phyloP scores from a whole-genome alignment of 1,284 basidiomycete species.

The Melanopsichium pennsylvanicum region DNA sequence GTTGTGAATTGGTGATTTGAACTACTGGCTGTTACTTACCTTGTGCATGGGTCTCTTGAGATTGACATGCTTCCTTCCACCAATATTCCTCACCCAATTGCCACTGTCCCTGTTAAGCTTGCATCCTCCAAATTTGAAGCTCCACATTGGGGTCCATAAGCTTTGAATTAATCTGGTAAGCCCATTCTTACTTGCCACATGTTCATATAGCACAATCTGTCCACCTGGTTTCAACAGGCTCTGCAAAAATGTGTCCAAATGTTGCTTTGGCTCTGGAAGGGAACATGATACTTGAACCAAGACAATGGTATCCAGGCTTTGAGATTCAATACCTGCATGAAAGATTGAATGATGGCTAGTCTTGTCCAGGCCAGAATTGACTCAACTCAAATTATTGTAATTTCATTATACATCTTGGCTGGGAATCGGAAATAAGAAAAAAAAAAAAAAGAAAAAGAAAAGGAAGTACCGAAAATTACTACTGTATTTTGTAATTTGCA shows the following conservation, averaged over 20 bases:
- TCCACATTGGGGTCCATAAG: constrained; percentile 40
- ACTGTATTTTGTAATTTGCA: too few relatives aligned
- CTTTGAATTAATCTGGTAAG: constrained; percentile 35
- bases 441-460: too few relatives aligned
- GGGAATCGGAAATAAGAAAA: too few relatives aligned
- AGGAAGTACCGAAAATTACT: too few relatives aligned
- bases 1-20: too few relatives aligned
- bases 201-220: constrained; percentile 54
- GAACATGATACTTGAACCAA: constrained; percentile 58
- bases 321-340: constrained; percentile 22
- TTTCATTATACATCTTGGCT: too few relatives aligned
- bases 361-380: constrained; percentile 33
- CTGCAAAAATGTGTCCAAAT: constrained; percentile 43
- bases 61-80: constrained; percentile 50
- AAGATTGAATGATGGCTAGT: constrained; percentile 9
- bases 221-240: constrained; percentile 50
- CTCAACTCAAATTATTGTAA: too few relatives aligned
- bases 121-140: constrained; percentile 42
- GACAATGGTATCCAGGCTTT: constrained; percentile 51
- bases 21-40: too few relatives aligned
- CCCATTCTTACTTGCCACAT: constrained; percentile 37
- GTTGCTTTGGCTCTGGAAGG: constrained; percentile 43
- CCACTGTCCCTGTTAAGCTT: constrained; percentile 33
- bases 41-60: constrained; percentile 30
- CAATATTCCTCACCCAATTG: constrained; percentile 33